A percentile compares a stretch with the other conserved stretches of the same genome.
These are phyloP conservation scores for Flueggea neowawraea DNA, from an alignment of 441 rosid genomes.

Conservation along the genomic window DNA sequence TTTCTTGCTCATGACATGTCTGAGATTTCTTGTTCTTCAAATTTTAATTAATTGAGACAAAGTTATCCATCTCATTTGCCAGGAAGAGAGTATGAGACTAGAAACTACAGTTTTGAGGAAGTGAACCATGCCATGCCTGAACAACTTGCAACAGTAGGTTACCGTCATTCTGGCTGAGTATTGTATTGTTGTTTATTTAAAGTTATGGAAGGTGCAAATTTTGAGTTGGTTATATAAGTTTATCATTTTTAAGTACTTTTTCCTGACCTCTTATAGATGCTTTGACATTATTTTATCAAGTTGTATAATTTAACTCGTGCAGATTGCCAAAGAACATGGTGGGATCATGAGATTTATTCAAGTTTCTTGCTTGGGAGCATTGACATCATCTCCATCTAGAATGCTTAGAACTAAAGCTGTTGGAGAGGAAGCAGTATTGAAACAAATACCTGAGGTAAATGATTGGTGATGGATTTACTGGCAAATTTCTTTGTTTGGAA, in stretches of 20 bases:
- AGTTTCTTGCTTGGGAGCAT: slow-evolving; percentile 95
- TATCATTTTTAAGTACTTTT: background rate
- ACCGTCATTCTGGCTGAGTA: background rate
- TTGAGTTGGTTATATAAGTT: background rate
- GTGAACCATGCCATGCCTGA: slow-evolving; percentile 83
- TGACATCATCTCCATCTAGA: slow-evolving; percentile 79
- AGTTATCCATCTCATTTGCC: slow-evolving; percentile 1
- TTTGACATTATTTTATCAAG: no score
- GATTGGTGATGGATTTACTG: slow-evolving; percentile 5
- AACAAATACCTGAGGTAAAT: slow-evolving; percentile 81
- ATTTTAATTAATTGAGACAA: slow-evolving; percentile 5
- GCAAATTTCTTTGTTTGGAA: background rate
- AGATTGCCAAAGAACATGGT: slow-evolving; percentile 98
- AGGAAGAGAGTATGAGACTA: slow-evolving; percentile 91
- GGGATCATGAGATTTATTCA: slow-evolving; percentile 97
- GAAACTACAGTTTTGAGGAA: slow-evolving; percentile 96
- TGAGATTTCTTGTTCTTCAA: slow-evolving; percentile 6
- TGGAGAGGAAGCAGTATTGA: slow-evolving; percentile 85
- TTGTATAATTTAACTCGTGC: slow-evolving; percentile 12
- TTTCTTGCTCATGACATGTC: slow-evolving; percentile 1
- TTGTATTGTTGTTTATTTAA: background rate
- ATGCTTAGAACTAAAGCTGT: slow-evolving; percentile 86
- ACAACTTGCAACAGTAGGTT: slow-evolving; percentile 76
- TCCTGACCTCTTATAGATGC: no score
- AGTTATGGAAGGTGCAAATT: background rate